Evolutionary conservation across 2,329 filamentous ascomycete species (phyloP).

Genomic region (Fusarium succisae): DNA sequence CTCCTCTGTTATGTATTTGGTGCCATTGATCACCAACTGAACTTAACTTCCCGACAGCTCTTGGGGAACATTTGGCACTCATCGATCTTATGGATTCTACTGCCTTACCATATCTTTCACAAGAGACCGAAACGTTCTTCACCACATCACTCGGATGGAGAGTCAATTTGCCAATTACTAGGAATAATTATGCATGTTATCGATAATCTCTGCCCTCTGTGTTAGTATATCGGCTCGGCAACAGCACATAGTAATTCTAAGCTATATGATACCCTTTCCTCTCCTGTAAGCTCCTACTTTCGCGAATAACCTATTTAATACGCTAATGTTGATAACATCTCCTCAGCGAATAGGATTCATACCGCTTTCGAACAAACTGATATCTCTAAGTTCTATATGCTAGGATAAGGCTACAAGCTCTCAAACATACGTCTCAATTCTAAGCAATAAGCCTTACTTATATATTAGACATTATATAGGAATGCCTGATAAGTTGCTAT

Average conservation of each 20-base stretch:
- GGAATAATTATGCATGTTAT: background rate
- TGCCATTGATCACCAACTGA: background rate
- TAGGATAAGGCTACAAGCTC: background rate
- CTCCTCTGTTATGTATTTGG: background rate
- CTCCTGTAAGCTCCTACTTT: background rate
- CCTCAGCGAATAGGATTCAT: background rate
- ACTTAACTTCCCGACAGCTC: background rate
- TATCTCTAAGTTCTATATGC: no score
- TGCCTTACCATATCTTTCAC: accelerated
- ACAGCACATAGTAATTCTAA: background rate
- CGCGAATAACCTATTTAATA: accelerated
- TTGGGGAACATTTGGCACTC: background rate
- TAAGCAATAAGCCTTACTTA: background rate
- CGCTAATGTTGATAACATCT: no score
- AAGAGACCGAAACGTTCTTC: accelerated
- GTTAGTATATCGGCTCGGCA: background rate
- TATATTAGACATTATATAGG: accelerated
- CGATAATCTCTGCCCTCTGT: no score
- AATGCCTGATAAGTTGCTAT: accelerated
- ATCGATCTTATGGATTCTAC: no score
- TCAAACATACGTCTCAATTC: background rate
- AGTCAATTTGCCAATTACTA: background rate
- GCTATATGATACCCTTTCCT: background rate
- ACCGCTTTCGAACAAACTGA: background rate
- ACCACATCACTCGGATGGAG: accelerated